Conservation (phyloP, 2,329 filamentous ascomycete genomes). For the Fusarium anguioides region DNA sequence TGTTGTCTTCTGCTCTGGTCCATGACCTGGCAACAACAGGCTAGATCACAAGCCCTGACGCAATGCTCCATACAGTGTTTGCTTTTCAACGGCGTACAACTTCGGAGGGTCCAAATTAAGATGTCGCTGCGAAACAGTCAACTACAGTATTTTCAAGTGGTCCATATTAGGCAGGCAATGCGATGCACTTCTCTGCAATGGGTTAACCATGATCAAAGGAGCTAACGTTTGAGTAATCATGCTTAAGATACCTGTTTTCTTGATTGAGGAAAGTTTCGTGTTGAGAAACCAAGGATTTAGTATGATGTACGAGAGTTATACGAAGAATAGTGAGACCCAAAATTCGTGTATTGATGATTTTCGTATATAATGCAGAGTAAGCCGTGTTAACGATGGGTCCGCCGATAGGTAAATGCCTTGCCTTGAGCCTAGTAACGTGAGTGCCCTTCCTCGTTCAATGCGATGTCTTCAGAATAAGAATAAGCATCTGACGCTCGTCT, state of each 20-base stretch:
- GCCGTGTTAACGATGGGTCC: neutral
- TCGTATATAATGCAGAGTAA: constrained; percentile 15
- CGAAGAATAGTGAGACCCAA: neutral
- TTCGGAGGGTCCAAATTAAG: neutral
- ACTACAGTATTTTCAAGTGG: neutral
- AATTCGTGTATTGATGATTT: constrained; percentile 9
- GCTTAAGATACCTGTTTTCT: neutral
- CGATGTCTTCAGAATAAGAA: constrained; percentile 31
- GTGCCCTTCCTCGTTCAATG: neutral
- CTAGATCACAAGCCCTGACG: constrained; percentile 21
- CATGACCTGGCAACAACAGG: constrained; percentile 6
- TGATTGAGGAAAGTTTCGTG: neutral
- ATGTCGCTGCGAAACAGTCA: constrained; percentile 11
- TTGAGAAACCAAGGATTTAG: neutral
- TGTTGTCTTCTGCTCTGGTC: neutral
- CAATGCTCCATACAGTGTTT: constrained; percentile 34
- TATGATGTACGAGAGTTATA: neutral
- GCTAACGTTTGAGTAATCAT: neutral
- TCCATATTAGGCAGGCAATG: constrained; percentile 23
- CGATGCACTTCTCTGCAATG: constrained; percentile 4
- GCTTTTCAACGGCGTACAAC: constrained; percentile 6
- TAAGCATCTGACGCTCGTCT: constrained; percentile 33
- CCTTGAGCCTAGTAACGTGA: constrained; percentile 3
- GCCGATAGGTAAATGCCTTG: constrained; percentile 22
- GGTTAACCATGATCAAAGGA: neutral